Evolutionary conservation across 1,284 basidiomycete species (phyloP), one percentile per base, ranked within the genome.

Genomic region (Fomitopsis schrenkii): DNA sequence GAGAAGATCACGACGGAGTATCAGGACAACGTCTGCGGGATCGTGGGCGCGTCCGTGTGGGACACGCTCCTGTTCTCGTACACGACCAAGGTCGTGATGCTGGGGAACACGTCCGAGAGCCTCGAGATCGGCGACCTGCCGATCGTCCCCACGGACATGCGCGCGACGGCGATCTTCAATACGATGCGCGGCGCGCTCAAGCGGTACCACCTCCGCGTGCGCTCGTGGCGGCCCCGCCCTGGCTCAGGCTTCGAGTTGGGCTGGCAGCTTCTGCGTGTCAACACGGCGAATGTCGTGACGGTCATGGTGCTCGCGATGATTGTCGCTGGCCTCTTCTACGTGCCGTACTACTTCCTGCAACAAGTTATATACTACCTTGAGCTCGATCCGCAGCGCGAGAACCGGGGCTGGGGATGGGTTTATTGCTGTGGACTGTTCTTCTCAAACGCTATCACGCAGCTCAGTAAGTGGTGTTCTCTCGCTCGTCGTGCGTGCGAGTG

Each of bases 91-190:
- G 91, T 95, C 7, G 86, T 95, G 61, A 86, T 87, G 83, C 85
- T 93, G 50, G 93, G 93, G 4, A 86, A 93, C 72, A 80, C 79
- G 8, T 79, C 88, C 3, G 80, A 84, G 62, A 88, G 84, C 59
- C 82, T 95, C 61, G 91, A 95, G 68, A 92, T 94, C 26, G 91
- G 87, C 64, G 93, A 95, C 72, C 76, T 95, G 48, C 94, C 94
- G 1, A 86, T 95, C 58, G 80, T 95, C 8, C 84, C 88, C 0
- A 84, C 80, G 0, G 72, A 83, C 65, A 88, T 94, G 83, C 88
- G 93, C 58, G 82, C 88, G 0, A 81, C 86, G 2, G 72, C 73
- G 22, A 70, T 80, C 40, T 80, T 75, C 63, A 66, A 74, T 17
- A 65, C 58, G 48, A 81, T 81, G 79, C 76, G 78, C 38, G 65